Percentiles rank a stretch among this genome's conserved stretches.
phyloP scores from a whole-genome alignment of 495 filamentous ascomycete genomes.

The Neurospora sp. region DNA sequence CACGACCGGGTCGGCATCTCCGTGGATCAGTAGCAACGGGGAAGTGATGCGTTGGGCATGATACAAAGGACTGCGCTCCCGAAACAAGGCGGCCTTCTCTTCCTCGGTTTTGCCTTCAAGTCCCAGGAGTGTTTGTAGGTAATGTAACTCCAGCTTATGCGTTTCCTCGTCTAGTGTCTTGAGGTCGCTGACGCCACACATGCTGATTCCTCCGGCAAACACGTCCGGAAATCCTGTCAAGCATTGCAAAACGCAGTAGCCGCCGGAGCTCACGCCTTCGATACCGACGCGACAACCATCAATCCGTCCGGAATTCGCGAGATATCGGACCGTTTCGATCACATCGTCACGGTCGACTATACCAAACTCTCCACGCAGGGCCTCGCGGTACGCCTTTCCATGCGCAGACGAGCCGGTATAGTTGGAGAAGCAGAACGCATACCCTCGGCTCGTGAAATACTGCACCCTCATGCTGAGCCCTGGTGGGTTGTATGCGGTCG shows the following conservation, averaged over 20 bases:
- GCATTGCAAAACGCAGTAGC: conserved; percentile 38
- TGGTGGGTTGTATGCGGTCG: conserved; percentile 27
- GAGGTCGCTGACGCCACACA: conserved; percentile 39
- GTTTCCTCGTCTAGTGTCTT: conserved; percentile 30
- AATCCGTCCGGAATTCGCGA: conserved; percentile 23
- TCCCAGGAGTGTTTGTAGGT: conserved; percentile 32
- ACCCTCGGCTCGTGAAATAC: conserved; percentile 44
- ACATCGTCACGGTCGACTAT: conserved; percentile 34
- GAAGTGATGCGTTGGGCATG: conserved; percentile 35
- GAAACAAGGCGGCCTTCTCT: conserved; percentile 22
- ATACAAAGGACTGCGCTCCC: conserved; percentile 33
- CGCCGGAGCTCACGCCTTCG: conserved; percentile 38
- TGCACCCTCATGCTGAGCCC: conserved; percentile 30
- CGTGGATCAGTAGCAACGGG: conserved; percentile 39
- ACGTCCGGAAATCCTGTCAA: conserved; percentile 18
- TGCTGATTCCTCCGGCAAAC: conserved; percentile 33
- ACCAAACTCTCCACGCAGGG: conserved; percentile 36
- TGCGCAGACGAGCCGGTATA: conserved; percentile 41
- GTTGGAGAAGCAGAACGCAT: conserved; percentile 37
- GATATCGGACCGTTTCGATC: conserved; percentile 31
- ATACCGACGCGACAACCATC: conserved; percentile 34
- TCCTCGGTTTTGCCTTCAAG: conserved; percentile 16
- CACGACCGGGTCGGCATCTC: conserved; percentile 37
- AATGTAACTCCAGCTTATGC: conserved; percentile 44
- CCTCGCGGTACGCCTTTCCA: conserved; percentile 36